Evolutionary conservation across 768 basidiomycete species (phyloP), one percentile per base, ranked within the genome.

Genomic region (Naematelia aurantialba): DNA sequence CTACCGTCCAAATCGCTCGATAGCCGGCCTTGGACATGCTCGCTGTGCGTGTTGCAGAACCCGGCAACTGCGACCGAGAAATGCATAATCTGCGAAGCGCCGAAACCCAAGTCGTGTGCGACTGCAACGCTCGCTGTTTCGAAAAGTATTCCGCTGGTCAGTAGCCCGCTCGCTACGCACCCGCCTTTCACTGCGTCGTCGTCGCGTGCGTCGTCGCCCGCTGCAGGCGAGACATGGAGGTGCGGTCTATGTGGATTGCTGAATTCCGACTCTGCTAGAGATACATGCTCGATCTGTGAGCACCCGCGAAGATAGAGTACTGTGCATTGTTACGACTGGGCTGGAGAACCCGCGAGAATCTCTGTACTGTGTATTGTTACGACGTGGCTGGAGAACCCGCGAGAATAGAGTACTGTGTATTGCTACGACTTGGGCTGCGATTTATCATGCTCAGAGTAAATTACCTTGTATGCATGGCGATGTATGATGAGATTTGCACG

Each of bases 21-120:
- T 8, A n/a, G n/a, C n/a, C n/a, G n/a, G n/a, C 17, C n/a, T 17
- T 89, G 87, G 87, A 82, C 63, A 14, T 89, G 87, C 69, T 75
- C 73, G 0, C 64, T 73, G 2, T 89, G 88, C 60, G 78, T 76
- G 70, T 65, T 81, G 31, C 67, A 69, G 50, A 83, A 80, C 55
- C 70, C 79, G 2, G 76, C 65, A 2, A 67, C 63, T 22, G 80
- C 75, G 14, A 75, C 64, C 49, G 79, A 80, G 29, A 82, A 83
- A 61, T 83, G 83, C 61, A 75, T 72, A 3, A 57, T 81, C 10
- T 83, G 82, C 55, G 82, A 82, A 24, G 63, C 78, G 1, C 79
- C 78, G 0, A 75, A 76, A 42, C 51, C 46, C 17, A 52, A 52
- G 29, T 30, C 21, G 13, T n/a, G 8, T 39, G 8, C 34, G 34